A percentile compares a stretch with the other conserved stretches of the same genome.
Evolutionary conservation across 78 protist species (phyloP).

Genomic region (Goniomonas avonlea): DNA sequence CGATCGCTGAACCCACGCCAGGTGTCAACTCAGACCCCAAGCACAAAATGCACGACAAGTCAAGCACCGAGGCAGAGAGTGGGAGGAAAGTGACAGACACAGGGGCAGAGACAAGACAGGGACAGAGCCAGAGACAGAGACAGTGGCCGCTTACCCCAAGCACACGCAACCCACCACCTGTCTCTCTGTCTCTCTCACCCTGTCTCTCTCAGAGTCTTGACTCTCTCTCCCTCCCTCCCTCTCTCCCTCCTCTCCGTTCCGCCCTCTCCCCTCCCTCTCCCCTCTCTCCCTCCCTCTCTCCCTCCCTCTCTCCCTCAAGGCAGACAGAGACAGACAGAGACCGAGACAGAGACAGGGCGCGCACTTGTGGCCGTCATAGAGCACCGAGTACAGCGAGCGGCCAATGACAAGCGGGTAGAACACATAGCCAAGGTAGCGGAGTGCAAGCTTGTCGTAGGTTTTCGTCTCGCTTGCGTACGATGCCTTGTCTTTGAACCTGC

Average conservation of each 20-base stretch:
- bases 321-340: background rate
- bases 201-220: background rate
- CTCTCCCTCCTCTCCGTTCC: too few relatives aligned
- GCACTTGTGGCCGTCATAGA: conserved; percentile 66
- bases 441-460: conserved; percentile 19
- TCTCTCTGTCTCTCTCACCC: background rate
- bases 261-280: too few relatives aligned
- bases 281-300: too few relatives aligned
- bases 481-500: background rate
- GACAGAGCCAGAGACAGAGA: too few relatives aligned
- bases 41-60: too few relatives aligned
- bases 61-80: too few relatives aligned
- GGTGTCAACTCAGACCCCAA: too few relatives aligned
- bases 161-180: background rate
- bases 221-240: too few relatives aligned
- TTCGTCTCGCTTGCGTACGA: conserved; percentile 1
- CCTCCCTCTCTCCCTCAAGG: background rate
- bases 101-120: too few relatives aligned
- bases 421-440: conserved; percentile 54
- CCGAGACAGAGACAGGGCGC: background rate
- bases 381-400: conserved; percentile 72
- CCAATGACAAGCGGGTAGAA: conserved; percentile 62
- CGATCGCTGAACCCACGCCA: too few relatives aligned
- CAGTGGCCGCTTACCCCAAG: too few relatives aligned
- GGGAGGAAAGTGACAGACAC: too few relatives aligned